phyloP scores from a whole-genome alignment of 495 filamentous ascomycete genomes.

The Podospora fimiseda region DNA sequence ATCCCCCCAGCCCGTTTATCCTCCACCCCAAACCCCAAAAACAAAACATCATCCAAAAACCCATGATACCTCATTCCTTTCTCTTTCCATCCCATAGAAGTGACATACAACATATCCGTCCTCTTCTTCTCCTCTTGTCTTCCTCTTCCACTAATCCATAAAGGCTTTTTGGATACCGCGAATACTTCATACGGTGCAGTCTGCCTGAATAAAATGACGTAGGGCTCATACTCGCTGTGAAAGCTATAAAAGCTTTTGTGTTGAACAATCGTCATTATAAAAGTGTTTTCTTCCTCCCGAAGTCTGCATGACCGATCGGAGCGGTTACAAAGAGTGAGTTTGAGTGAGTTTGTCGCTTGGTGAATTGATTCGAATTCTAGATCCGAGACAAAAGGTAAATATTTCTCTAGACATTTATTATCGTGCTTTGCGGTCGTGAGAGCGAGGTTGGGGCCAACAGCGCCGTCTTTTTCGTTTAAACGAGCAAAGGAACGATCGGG shows the following conservation, averaged over 20 bases:
- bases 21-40: conserved; percentile 47
- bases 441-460: conserved; percentile 36
- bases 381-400: conserved; percentile 28
- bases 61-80: conserved; percentile 41
- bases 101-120: conserved; percentile 46
- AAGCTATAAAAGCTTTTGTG: conserved; percentile 42
- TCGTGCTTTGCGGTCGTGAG: conserved; percentile 24
- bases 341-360: conserved; percentile 51
- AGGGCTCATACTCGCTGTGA: conserved; percentile 49
- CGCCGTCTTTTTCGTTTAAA: conserved; percentile 32
- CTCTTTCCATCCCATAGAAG: conserved; percentile 46
- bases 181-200: conserved; percentile 42
- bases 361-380: conserved; percentile 43
- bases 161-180: conserved; percentile 41
- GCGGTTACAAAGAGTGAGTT: conserved; percentile 45
- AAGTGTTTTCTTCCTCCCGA: too few species aligned
- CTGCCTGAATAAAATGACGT: conserved; percentile 43
- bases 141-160: conserved; percentile 45
- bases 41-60: conserved; percentile 43
- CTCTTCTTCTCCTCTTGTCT: conserved; percentile 21
- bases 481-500: conserved; percentile 42
- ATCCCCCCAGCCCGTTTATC: conserved; percentile 38
- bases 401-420: conserved; percentile 34
- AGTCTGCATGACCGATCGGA: too few species aligned
- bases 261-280: conserved; percentile 46